Evolutionary conservation across 257 asterid genomes (phyloP), one percentile per base, ranked within the genome.

Genomic region (Solanum corneliomulleri): DNA sequence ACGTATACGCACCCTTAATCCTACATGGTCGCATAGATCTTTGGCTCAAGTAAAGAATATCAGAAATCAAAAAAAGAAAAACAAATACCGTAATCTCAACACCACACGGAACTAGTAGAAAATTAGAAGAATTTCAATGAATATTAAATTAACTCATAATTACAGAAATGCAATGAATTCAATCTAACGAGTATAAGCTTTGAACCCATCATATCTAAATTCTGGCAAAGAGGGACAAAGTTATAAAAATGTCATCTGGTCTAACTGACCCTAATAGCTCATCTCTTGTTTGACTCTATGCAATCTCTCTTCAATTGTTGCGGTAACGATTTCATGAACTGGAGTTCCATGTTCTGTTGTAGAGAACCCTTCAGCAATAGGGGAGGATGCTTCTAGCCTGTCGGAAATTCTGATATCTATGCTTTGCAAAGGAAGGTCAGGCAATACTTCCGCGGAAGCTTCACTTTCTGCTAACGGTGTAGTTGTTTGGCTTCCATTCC

Each of bases 331-430:
- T 60, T 88, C 78, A 41, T 82, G 89, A 58, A 41, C n/a, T 47
- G 92, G 91, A 88, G 87, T 89, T 76, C 62, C 88, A 18, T 85
- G 77, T 75, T 88, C 91, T 44, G 90, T 83, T 71, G 72, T 78
- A 44, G 91, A 86, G 85, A 89, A 89, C 35, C 87, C 89, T 70
- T 90, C 92, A 47, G 88, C 88, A 14, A 62, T 64, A 11, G 89
- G 62, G 18, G 75, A 87, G 18, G 75, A 87, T 16, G 85, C 49
- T 58, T 6, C 68, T 21, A 58, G 13, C 68, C 68, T 10, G 69
- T 60, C 7, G 69, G 29, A 60, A 68, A 39, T 82, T 49, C 89
- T 87, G 29, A 60, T 60, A 13, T 85, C 91, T 56, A 60, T 82
- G 80, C 86, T 89, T 89, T 85, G 88, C 14, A 87, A 70, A 23